Base-by-base conservation (phyloP, 306 rosid species). In the Ammopiptanthus mongolicus region DNA sequence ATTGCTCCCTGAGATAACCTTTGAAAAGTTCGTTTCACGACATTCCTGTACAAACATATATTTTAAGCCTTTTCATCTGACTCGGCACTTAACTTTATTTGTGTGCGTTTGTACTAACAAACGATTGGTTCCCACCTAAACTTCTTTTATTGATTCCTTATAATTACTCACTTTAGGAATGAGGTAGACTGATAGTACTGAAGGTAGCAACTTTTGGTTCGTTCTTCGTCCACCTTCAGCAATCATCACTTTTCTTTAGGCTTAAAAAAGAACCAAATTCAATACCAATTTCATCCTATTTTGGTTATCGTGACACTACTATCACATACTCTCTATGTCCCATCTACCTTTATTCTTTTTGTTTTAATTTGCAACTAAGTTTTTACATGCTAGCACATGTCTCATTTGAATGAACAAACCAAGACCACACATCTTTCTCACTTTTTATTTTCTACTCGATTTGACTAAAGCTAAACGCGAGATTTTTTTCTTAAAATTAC, bases 101-200 rank as follows among this genome's bases (percentile, higher is more conserved):
- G 52, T 61, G 58, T 80, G 66, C 23, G 9, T 61, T 81, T 62
- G 74, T 63, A 31, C 22, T 50, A 19, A 81, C 70, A 53, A 70
- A 34, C 69, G 69, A 68, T 75, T 53, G 71, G 59, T 44, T 53
- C 28, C 76, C 74, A 63, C 69, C 69, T 52, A 68, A 75, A 29
- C 6, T 31, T 4, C 22, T 71, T 65, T 52, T 51, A 3, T 50
- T 18, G 74, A 81, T 69, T 76, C 81, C 81, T 76, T 34, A 76
- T 63, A 75, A 63, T 70, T 81, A 70, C 74, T 73, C 69, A 53
- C 78, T 76, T 76, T 76, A 70, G 81, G 69, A 69, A 81, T 70
- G 69, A 41, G 37, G 28, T 4, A 44, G 71, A 69, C 48, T 13
- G 53, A 29, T 5, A 33, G 64, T 46, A n/a, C n/a, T n/a, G 73